Base-by-base conservation (phyloP, 345 rosid genomes). In the thale cress (Arabidopsis thaliana) region DNA sequence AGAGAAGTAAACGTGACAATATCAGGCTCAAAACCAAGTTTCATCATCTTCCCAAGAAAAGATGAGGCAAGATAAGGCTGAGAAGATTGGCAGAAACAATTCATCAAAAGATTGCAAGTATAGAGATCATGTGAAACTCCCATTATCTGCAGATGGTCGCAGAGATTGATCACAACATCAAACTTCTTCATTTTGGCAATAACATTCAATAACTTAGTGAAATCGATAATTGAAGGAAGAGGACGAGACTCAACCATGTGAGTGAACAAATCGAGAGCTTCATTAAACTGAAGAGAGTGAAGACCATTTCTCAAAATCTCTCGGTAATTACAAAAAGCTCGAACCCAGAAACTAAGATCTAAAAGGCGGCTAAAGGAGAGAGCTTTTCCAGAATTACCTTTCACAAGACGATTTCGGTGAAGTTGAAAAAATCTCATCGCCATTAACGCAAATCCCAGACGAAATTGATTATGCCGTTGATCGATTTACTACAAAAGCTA, bases 31-130 rank as follows among this genome's bases (percentile, higher is more conserved):
- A 68, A 52, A 13, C 74, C 74, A 45, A 76, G 79, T 8, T 76
- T 76, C 79, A 61, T 76, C 63, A 76, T 69, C 64, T 69, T 76
- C 57, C 79, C 74, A 3, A 76, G 66, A 51, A 76, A 67, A 0
- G 49, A 68, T 0, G 32, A 61, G 24, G 56, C 79, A 24, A 41
- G 48, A 53, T 1, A 25, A 42, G 63, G 74, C 7, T 44, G 55
- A 6, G 55, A 61, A 12, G 75, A 76, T 1, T 55, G 79, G 24
- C 64, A 61, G 12, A 59, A 60, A 52, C 69, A 50, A 9, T 68
- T 69, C 50, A 69, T 60, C 1, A 68, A 8, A 37, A 76, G 74
- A 44, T 76, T 76, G 8, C 61, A 75, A 49, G 69, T 52, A 9
- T 69, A 61, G 32, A 76, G 38, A 61, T 76, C 74, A 46, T 61